Evolutionary conservation across 1,139 yeast genomes (phyloP).

Genomic region (Taphrina flavorubra): DNA sequence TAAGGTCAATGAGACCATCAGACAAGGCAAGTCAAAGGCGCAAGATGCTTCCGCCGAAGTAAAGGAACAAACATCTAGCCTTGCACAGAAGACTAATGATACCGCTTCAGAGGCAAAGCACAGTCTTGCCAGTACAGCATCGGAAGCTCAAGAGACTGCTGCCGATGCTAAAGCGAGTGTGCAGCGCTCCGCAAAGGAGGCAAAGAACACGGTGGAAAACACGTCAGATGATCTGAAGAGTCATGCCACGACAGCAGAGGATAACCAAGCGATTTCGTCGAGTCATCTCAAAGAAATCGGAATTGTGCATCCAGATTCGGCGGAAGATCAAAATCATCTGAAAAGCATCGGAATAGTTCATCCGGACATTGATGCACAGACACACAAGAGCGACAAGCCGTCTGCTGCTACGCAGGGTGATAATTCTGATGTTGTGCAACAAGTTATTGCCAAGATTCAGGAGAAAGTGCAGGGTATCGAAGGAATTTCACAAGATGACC

Average conservation of each 20-base stretch:
- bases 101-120: slow-evolving; percentile 1
- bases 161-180: slow-evolving; percentile 1
- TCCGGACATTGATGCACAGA: slow-evolving; percentile 8
- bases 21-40: slow-evolving; percentile 11
- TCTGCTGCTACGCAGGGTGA: neutral
- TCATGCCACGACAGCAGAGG: neutral
- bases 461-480: slow-evolving; percentile 17
- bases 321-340: slow-evolving; percentile 18
- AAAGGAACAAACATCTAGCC: neutral
- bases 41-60: slow-evolving; percentile 2
- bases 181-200: slow-evolving; percentile 13
- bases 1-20: slow-evolving; percentile 10
- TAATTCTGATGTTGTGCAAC: slow-evolving; percentile 1
- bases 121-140: neutral
- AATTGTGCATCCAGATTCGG: slow-evolving; percentile 26
- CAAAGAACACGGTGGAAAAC: slow-evolving; percentile 1
- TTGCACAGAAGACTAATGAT: neutral
- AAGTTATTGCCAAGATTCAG: slow-evolving; percentile 22
- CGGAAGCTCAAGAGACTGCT: slow-evolving; percentile 1
- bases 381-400: neutral
- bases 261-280: neutral
- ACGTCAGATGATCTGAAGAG: neutral
- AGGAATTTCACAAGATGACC: slow-evolving; percentile 26
- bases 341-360: slow-evolving; percentile 28
- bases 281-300: slow-evolving; percentile 28